Evolutionary conservation across 352 stramenopile genomes (phyloP).

Genomic region (Saprolegnia diclina): DNA sequence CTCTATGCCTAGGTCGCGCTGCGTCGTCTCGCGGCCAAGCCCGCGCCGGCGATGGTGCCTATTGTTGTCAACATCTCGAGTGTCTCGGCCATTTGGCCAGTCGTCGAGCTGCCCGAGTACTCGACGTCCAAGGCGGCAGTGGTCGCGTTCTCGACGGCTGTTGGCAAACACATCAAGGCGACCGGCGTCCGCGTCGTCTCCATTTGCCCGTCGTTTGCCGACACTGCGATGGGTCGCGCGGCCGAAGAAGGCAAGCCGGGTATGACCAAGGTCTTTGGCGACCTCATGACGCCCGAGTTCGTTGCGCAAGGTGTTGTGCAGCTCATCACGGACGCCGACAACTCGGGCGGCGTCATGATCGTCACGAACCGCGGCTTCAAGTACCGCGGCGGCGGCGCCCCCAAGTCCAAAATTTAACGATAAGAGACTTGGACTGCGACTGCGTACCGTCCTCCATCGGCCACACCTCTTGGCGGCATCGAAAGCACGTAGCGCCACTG

Average conservation of each 20-base stretch:
- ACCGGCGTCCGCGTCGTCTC: conserved; percentile 66
- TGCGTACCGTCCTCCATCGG: neutral
- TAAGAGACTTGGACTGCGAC: neutral
- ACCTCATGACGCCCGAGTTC: conserved; percentile 8
- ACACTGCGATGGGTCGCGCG: conserved; percentile 56
- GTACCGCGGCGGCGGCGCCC: conserved; percentile 8
- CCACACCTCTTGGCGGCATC: no score
- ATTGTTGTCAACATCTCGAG: conserved; percentile 61
- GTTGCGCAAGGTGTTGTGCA: conserved; percentile 18
- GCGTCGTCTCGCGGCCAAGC: neutral
- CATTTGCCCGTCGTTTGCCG: conserved; percentile 58
- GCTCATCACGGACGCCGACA: neutral
- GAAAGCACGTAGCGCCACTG: no score
- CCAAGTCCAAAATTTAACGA: neutral
- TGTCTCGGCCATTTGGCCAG: conserved; percentile 47
- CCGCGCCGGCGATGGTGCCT: conserved; percentile 28
- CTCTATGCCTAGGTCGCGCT: conserved; percentile 1
- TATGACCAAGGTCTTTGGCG: neutral
- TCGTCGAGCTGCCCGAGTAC: conserved; percentile 60
- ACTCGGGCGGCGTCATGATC: conserved; percentile 23
- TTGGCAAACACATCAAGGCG: conserved; percentile 51
- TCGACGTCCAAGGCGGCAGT: conserved; percentile 67
- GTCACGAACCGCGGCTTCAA: conserved; percentile 22
- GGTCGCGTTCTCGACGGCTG: conserved; percentile 62
- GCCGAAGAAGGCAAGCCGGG: conserved; percentile 16